phyloP scores from a whole-genome alignment of 2,329 filamentous ascomycete species.

The Hirsutella thompsonii region DNA sequence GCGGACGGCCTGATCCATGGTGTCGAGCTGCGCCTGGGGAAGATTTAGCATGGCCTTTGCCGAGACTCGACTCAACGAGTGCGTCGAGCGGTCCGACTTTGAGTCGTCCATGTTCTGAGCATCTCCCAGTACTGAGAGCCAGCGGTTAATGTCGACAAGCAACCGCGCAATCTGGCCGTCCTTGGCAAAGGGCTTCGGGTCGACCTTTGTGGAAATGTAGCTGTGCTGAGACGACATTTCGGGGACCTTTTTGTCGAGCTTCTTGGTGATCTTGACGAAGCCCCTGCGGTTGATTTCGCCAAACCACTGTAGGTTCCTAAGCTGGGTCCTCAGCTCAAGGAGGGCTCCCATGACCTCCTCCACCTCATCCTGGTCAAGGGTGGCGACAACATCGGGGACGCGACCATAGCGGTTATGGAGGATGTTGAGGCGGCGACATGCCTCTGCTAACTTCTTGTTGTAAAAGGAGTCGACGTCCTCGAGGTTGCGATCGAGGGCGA shows the following conservation, averaged over 20 bases:
- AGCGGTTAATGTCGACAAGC: conserved; percentile 66
- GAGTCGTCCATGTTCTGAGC: conserved; percentile 65
- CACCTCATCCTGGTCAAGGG: conserved; percentile 74
- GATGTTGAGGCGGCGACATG: conserved; percentile 69
- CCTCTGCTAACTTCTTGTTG: conserved; percentile 86
- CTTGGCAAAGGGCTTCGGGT: conserved; percentile 76
- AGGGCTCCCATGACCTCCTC: conserved; percentile 86
- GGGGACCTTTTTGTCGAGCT: conserved; percentile 88
- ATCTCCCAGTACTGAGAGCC: conserved; percentile 74
- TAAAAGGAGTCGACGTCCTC: conserved; percentile 96
- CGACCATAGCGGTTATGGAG: conserved; percentile 80
- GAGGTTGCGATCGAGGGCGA: conserved; percentile 88
- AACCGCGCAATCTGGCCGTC: conserved; percentile 39
- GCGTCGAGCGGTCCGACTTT: conserved; percentile 59
- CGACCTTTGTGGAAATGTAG: conserved; percentile 84
- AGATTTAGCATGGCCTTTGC: conserved; percentile 65
- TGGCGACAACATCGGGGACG: conserved; percentile 52
- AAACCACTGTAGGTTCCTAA: conserved; percentile 94
- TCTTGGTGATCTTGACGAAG: conserved; percentile 98
- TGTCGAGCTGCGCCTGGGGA: conserved; percentile 54
- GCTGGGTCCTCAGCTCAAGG: conserved; percentile 72
- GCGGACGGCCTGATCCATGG: conserved; percentile 58
- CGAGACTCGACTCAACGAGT: conserved; percentile 64
- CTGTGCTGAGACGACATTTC: conserved; percentile 64
- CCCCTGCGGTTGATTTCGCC: conserved; percentile 91